Evolutionary conservation across 2,329 filamentous ascomycete species (phyloP).

Genomic region (Sporothrix mexicana): DNA sequence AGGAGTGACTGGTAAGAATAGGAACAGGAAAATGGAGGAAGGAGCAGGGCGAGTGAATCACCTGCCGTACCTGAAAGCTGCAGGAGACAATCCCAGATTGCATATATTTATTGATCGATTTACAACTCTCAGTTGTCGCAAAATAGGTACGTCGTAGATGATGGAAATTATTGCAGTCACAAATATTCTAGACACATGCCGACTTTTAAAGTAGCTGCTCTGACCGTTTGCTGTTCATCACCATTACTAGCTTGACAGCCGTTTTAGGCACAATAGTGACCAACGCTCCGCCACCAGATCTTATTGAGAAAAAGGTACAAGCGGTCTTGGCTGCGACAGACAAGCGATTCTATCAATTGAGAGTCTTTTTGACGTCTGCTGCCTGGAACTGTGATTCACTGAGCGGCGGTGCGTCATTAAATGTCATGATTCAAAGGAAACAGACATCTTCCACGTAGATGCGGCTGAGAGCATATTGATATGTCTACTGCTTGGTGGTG

Average conservation of each 20-base stretch:
- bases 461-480: not conserved
- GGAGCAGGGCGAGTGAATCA: conserved; percentile 18
- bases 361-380: not conserved
- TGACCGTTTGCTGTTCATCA: not conserved
- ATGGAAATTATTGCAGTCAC: no score
- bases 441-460: not conserved
- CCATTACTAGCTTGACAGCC: not conserved
- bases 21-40: conserved; percentile 20
- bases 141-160: no score
- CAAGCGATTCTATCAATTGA: not conserved
- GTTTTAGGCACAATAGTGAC: not conserved
- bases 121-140: no score
- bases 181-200: no score
- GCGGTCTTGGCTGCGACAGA: conserved; percentile 5
- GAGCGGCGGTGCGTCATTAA: not conserved
- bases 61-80: not conserved
- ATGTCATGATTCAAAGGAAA: not conserved
- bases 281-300: not conserved
- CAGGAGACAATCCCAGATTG: not conserved
- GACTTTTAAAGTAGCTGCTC: no score
- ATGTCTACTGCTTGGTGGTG: not conserved
- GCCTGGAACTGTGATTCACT: not conserved
- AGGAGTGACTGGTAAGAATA: conserved; percentile 11
- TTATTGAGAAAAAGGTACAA: not conserved
- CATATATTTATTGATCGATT: no score